Base-by-base conservation (phyloP, 2,329 filamentous ascomycete genomes). In the Paracamarosporium sp. region DNA sequence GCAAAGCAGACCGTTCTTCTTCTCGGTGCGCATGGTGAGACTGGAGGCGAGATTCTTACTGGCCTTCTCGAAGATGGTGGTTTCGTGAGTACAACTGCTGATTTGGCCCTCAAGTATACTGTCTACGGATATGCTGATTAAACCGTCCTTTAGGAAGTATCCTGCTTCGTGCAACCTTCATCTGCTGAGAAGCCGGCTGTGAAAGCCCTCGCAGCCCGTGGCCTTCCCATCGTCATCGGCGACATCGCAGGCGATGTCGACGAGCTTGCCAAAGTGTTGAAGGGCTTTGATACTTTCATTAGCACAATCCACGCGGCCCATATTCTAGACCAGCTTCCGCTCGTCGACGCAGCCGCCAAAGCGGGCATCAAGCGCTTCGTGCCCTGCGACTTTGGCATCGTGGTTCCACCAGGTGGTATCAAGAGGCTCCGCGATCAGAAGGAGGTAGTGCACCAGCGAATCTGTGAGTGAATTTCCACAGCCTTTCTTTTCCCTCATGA, bases 401-500 rank as follows among this genome's bases (percentile, higher is more conserved):
- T 82, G 1, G 79, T 82, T 9, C 51, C 60, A 1, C 75, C 79
- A 0, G 80, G 79, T 6, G 80, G 78, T n/a, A 70, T 80, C 36
- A 79, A 80, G 70, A 66, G 68, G 57, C 60, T 81, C 35, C 72
- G 78, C 48, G 77, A 80, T 33, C 59, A 81, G 72, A 86, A 86
- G 75, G 82, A 86, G 61, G 70, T 76, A 2, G 75, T 85, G 12
- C 78, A 82, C 64, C 78, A 83, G 55, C 78, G 82, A 52, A 75
- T 86, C 57, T 80, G 63, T 71, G 76, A 53, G 48, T 47, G 4
- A 1, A 31, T 3, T 31, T 31, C 13, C 30, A 11, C 8, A 9
- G n/a, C 5, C 1, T 38, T 38, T 5, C 4, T 9, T 20, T 7
- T 6, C 6, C 30, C 13, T 7, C 20, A 40, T 4, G 36, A 40